Conservation (phyloP, 2,329 filamentous ascomycete genomes). For the Colletotrichum caudatum region DNA sequence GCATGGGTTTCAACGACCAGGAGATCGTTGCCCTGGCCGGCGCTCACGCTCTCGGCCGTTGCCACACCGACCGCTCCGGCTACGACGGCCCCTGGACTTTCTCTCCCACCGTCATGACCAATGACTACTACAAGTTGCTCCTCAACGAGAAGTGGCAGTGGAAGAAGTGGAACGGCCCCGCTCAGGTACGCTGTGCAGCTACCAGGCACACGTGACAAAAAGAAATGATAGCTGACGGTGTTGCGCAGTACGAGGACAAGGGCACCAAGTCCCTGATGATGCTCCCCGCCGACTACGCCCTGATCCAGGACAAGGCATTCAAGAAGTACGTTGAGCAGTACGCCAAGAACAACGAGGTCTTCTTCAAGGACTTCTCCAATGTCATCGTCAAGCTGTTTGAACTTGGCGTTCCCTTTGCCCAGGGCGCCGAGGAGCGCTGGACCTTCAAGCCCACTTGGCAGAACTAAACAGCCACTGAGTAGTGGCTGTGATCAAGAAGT, state of each 20-base stretch:
- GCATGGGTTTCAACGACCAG: conserved; percentile 98
- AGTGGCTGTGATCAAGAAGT: neutral
- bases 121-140: conserved; percentile 93
- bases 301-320: conserved; percentile 91
- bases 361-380: conserved; percentile 92
- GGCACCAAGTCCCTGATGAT: conserved; percentile 93
- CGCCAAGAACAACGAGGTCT: conserved; percentile 88
- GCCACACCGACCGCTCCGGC: conserved; percentile 89
- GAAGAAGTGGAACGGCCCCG: conserved; percentile 92
- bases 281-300: conserved; percentile 90
- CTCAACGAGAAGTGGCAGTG: conserved; percentile 92
- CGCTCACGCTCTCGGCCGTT: conserved; percentile 89
- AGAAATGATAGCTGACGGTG: neutral
- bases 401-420: conserved; percentile 89
- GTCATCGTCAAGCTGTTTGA: conserved; percentile 89
- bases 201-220: neutral
- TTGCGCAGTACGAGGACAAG: conserved; percentile 82
- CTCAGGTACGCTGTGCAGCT: conserved; percentile 62
- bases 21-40: conserved; percentile 93
- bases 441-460: conserved; percentile 70
- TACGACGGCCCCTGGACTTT: conserved; percentile 93
- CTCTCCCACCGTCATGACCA: conserved; percentile 90
- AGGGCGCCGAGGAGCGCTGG: conserved; percentile 69
- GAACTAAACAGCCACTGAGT: conserved; percentile 11
- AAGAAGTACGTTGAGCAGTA: conserved; percentile 84